Base-by-base conservation (phyloP, 2,329 filamentous ascomycete genomes). In the Bretziella fagacearum region DNA sequence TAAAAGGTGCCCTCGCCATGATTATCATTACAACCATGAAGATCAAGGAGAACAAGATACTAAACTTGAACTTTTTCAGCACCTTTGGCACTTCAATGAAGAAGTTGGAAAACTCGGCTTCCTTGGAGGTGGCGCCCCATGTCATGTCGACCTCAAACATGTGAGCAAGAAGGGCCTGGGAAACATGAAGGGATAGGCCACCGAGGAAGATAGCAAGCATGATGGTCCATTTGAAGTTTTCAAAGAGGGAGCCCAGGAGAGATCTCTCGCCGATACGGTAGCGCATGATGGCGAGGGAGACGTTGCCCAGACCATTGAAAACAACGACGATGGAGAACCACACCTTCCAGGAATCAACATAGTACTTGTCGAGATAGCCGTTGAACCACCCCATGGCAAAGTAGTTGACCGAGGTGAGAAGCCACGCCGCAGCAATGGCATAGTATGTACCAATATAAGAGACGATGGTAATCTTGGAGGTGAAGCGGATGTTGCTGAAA, bases 131-230 rank as follows among this genome's bases (percentile, higher is more conserved):
- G 1, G 84, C 77, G 44, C 84, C 84, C 84, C 84, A 91, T 2
- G 74, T 75, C 79, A 91, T 89, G 62, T 91, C 73, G 58, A 89
- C 77, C 63, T 83, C 77, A 59, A 91, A 83, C 74, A 91, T 84
- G 65, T 93, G 85, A 3, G 77, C 71, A 39, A 91, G 63, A 27
- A 93, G 67, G 1, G 84, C 84, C 59, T 87, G 80, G 25, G 76
- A 83, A 42, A 93, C 74, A 63, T 93, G 84, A 29, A 93, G 71
- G 1, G 78, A 83, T 43, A 91, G 69, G 32, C 84, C 84, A 45
- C 84, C 84, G 15, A 93, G 69, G 69, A 91, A 93, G 59, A 91
- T 79, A 52, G 79, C 79, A 41, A 89, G 67, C 62, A 81, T 67
- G 46, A 80, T 62, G 7, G 79, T 75, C 81, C 81, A 86, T 62